Conservation (phyloP, 345 rosid species). For the Acer yangbiense region DNA sequence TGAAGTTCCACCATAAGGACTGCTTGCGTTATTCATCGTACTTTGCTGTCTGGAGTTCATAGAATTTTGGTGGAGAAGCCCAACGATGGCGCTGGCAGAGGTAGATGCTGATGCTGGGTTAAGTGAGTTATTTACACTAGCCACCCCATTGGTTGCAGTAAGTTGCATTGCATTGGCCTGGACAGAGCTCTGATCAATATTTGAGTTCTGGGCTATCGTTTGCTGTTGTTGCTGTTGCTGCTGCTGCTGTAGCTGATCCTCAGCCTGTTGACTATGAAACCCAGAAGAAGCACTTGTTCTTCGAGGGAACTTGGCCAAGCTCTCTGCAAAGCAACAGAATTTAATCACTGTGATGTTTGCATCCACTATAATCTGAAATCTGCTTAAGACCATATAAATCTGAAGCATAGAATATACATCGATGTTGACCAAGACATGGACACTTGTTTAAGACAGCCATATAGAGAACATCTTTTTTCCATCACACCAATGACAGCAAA, state of each 20-base stretch:
- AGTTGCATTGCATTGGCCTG: slow-evolving; percentile 53
- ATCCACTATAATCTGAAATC: neutral
- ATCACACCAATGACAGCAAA: neutral
- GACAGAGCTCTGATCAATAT: slow-evolving; percentile 50
- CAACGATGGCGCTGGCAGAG: slow-evolving; percentile 73
- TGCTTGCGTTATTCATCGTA: slow-evolving; percentile 64
- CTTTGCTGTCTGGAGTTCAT: slow-evolving; percentile 83
- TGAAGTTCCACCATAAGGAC: slow-evolving; percentile 78
- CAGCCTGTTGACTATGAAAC: slow-evolving; percentile 56
- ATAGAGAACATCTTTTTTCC: neutral
- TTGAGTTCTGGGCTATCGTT: slow-evolving; percentile 47
- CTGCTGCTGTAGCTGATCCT: slow-evolving; percentile 57
- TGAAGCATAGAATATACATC: neutral
- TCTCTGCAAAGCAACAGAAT: slow-evolving; percentile 54
- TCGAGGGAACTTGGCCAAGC: slow-evolving; percentile 94
- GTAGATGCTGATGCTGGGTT: slow-evolving; percentile 60
- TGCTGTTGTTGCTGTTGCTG: slow-evolving; percentile 46
- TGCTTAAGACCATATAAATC: slow-evolving; percentile 15
- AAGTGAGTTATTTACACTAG: slow-evolving; percentile 56
- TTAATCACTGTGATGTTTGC: slow-evolving; percentile 2
- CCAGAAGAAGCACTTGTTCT: slow-evolving; percentile 59
- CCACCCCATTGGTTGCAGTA: slow-evolving; percentile 52
- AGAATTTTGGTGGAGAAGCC: slow-evolving; percentile 89
- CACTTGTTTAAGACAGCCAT: neutral
- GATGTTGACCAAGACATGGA: neutral